These are phyloP conservation scores for Fagopyrum tataricum DNA, from an alignment of 148 eudicot genomes.

Conservation along the genomic window DNA sequence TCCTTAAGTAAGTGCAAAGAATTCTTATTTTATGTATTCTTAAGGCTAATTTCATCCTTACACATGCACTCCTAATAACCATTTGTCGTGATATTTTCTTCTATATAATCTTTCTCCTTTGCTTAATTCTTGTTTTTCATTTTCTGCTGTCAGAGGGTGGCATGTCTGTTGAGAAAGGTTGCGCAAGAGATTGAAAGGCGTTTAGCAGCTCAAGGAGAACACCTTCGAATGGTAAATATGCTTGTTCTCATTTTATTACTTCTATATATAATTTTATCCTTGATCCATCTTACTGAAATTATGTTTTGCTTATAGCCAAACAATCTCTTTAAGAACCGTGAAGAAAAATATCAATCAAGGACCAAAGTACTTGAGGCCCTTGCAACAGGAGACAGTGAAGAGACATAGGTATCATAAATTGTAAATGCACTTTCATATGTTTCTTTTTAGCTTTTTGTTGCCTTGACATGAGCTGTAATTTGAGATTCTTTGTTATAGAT, in stretches of 20 bases:
- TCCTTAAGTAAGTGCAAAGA: conserved; percentile 50
- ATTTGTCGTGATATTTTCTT: conserved; percentile 11
- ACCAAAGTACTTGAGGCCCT: conserved; percentile 87
- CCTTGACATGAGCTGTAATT: not conserved
- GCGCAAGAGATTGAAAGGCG: conserved; percentile 94
- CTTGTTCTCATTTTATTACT: not conserved
- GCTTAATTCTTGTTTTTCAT: not conserved
- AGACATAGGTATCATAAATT: conserved; percentile 52
- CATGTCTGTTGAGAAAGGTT: conserved; percentile 83
- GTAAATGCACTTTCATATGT: not conserved
- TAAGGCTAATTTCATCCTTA: not conserved
- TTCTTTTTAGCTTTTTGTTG: not conserved
- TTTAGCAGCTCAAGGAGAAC: conserved; percentile 86
- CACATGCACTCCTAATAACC: not conserved
- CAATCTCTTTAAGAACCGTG: conserved; percentile 75
- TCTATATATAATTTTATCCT: not conserved
- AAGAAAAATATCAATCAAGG: conserved; percentile 85
- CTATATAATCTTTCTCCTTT: not conserved
- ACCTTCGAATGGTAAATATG: conserved; percentile 69
- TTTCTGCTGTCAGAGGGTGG: conserved; percentile 52
- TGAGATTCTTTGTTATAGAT: conserved; percentile 34
- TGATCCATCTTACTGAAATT: not conserved
- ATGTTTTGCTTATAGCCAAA: conserved; percentile 52
- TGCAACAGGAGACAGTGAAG: conserved; percentile 72
- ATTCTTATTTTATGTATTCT: not conserved